Evolutionary conservation across 176 grass and related monocot genomes (phyloP).

Genomic region (Juncus inflexus): DNA sequence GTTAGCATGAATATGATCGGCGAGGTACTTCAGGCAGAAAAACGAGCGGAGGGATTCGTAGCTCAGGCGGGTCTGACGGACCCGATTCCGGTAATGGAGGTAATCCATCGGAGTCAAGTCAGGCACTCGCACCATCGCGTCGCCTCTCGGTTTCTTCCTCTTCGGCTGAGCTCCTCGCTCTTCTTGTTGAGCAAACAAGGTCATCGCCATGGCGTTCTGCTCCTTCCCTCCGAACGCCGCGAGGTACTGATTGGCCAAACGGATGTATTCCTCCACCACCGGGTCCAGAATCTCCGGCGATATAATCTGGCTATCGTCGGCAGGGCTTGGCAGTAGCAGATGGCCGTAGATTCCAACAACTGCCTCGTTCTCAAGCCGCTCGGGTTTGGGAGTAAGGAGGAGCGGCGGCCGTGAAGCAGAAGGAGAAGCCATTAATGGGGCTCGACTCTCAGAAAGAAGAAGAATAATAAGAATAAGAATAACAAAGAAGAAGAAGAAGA

Average conservation of each 20-base stretch:
- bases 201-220: slow-evolving; percentile 4
- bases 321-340: not conserved
- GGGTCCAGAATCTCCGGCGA: slow-evolving; percentile 26
- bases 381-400: slow-evolving; percentile 40
- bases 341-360: not conserved
- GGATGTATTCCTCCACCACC: slow-evolving; percentile 15
- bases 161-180: slow-evolving; percentile 4
- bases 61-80: slow-evolving; percentile 67
- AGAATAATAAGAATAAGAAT: no score
- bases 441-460: no score
- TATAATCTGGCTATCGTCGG: slow-evolving; percentile 19
- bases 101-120: slow-evolving; percentile 22
- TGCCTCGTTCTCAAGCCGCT: slow-evolving; percentile 12
- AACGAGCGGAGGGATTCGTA: slow-evolving; percentile 59
- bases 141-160: slow-evolving; percentile 45
- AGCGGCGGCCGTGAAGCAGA: not conserved
- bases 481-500: no score
- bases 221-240: not conserved
- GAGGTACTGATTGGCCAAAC: slow-evolving; percentile 22
- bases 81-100: slow-evolving; percentile 34
- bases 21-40: slow-evolving; percentile 29
- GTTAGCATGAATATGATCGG: not conserved
- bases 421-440: not conserved
- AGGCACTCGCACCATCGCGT: slow-evolving; percentile 58
- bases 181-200: not conserved